Evolutionary conservation across 176 grass and related monocot species (phyloP).

Genomic region (Phoenix roebelenii): DNA sequence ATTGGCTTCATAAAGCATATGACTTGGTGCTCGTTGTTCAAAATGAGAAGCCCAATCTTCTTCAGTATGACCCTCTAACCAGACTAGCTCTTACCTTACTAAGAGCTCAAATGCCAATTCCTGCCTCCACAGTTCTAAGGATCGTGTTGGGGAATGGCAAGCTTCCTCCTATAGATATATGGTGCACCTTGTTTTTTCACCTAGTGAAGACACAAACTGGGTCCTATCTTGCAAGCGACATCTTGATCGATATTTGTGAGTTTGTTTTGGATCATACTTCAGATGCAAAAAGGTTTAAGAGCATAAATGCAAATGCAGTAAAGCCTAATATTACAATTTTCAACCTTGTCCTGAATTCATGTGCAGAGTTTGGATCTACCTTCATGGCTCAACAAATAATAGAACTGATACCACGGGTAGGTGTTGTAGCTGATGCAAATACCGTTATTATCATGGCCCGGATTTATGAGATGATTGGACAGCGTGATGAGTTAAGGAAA

Average conservation of each 20-base stretch:
- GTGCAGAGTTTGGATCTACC: constrained; percentile 49
- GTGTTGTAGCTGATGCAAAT: constrained; percentile 52
- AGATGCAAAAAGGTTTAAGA: constrained; percentile 35
- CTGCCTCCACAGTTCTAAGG: constrained; percentile 43
- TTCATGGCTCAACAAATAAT: constrained; percentile 65
- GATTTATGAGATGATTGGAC: constrained; percentile 62
- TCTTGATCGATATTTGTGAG: constrained; percentile 56
- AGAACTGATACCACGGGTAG: constrained; percentile 53
- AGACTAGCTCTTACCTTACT: constrained; percentile 46
- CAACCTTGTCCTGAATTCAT: constrained; percentile 78
- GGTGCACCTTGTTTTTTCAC: constrained; percentile 57
- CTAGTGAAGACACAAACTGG: constrained; percentile 66
- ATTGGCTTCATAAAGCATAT: constrained; percentile 77
- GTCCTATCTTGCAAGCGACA: constrained; percentile 47
- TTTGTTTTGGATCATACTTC: constrained; percentile 33
- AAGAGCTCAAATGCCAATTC: constrained; percentile 54
- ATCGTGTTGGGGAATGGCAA: constrained; percentile 45
- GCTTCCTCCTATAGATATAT: constrained; percentile 56
- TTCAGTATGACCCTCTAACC: constrained; percentile 34
- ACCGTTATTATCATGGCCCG: constrained; percentile 33
- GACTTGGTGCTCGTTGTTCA: constrained; percentile 44
- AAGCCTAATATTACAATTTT: constrained; percentile 57
- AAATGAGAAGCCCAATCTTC: constrained; percentile 35
- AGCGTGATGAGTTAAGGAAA: constrained; percentile 51
- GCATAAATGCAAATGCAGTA: constrained; percentile 20